Evolutionary conservation across 2,329 filamentous ascomycete species (phyloP), one percentile per base, ranked within the genome.

Genomic region (Colletotrichum eleusines): DNA sequence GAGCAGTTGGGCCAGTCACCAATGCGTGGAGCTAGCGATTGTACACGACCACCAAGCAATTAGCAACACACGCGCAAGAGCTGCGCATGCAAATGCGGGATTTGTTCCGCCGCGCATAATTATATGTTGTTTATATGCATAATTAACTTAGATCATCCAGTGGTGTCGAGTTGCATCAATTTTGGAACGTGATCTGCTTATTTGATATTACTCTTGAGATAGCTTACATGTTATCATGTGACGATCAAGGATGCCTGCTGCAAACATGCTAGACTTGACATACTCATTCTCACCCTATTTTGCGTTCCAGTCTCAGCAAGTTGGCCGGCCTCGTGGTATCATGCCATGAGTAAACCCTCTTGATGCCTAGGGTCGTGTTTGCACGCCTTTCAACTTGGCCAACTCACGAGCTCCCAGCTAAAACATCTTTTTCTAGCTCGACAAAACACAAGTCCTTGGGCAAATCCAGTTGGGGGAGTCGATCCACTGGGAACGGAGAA

Each of bases 371-470:
- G 23, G 2, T 7, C 51, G 20, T 20, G 51, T 54, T 35, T 3
- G 11, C 1, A n/a, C 16, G 20, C 7, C 18, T 54, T 12, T 33
- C 18, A 35, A 12, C 18, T n/a, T n/a, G 12, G 9, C 14, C 31
- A 14, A 35, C 2, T 6, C 51, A 35, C 1, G 5, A 35, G 18
- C 11, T 54, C 20, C 31, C 51, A 23, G 31, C 31, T 35, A n/a
- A 2, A 50, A 2, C 31, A 26, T 75, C 73, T 75, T 83, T 83
- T 51, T 79, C 78, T 69, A 82, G 57, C 67, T 80, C 77, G 20
- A 81, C 60, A 72, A 82, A 82, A 33, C 74, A 74, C n/a, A 83
- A 51, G 33, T 77, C 80, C 18, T 79, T 76, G 3, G 75, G 74
- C 44, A 80, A 35, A 0, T 23, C 63, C 59, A 63, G 23, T 2